Evolutionary conservation across 306 rosid genomes (phyloP).

Genomic region (Hippophae rhamnoides): DNA sequence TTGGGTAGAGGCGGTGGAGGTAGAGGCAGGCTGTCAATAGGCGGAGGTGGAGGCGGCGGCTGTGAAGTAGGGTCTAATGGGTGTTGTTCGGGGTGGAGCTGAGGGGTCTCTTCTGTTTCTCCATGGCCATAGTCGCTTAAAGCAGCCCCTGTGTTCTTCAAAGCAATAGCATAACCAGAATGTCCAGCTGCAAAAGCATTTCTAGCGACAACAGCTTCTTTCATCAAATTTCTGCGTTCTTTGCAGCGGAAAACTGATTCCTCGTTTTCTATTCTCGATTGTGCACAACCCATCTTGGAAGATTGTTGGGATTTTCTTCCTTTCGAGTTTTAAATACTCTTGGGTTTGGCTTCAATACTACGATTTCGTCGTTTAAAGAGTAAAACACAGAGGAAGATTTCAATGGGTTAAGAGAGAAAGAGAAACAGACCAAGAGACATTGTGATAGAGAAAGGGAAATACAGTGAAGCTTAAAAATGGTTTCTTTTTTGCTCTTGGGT

Average conservation of each 20-base stretch:
- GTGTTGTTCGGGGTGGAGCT: conserved; percentile 17
- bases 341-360: neutral
- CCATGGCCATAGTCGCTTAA: conserved; percentile 72
- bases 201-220: conserved; percentile 62
- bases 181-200: conserved; percentile 82
- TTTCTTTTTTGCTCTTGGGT: neutral
- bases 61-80: conserved; percentile 15
- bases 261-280: conserved; percentile 77
- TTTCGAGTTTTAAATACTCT: neutral
- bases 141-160: conserved; percentile 85
- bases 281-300: conserved; percentile 68
- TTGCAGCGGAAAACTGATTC: conserved; percentile 76
- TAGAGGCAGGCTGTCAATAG: conserved; percentile 30
- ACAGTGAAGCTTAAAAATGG: neutral
- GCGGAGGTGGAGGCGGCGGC: conserved; percentile 45
- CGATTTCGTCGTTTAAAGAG: neutral
- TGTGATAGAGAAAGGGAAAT: neutral
- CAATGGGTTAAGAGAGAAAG: neutral
- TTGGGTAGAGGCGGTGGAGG: conserved; percentile 70
- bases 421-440: neutral
- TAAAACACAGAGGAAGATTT: neutral
- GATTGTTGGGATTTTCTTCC: neutral
- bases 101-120: conserved; percentile 35
- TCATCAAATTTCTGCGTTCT: conserved; percentile 55
- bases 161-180: conserved; percentile 55